Evolutionary conservation across 1,284 basidiomycete genomes (phyloP).

Genomic region (Sporisorium graminicola): DNA sequence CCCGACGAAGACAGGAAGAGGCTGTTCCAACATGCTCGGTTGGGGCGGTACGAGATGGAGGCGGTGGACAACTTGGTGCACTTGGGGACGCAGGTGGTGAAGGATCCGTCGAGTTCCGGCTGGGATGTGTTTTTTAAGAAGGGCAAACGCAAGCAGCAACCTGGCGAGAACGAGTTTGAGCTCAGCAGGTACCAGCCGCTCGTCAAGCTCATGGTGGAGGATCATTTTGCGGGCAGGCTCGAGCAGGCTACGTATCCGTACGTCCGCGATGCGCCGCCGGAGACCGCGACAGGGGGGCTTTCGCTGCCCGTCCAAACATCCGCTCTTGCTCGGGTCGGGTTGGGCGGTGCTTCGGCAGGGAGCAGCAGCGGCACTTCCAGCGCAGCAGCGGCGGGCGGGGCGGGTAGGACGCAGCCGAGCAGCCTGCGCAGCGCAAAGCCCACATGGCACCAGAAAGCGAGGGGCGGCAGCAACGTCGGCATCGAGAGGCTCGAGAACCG

Average conservation of each 20-base stretch:
- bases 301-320: slow-evolving; percentile 39
- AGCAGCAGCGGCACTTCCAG: not conserved
- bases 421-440: slow-evolving; percentile 60
- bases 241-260: slow-evolving; percentile 88
- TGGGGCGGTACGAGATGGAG: slow-evolving; percentile 90
- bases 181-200: slow-evolving; percentile 92
- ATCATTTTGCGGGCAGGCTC: slow-evolving; percentile 83
- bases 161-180: slow-evolving; percentile 88
- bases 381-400: not conserved
- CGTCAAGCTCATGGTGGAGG: slow-evolving; percentile 88
- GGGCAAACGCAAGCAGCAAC: slow-evolving; percentile 80
- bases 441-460: slow-evolving; percentile 59
- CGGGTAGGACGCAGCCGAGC: slow-evolving; percentile 33
- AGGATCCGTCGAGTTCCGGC: slow-evolving; percentile 71
- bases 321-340: slow-evolving; percentile 41
- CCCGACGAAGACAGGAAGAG: slow-evolving; percentile 95
- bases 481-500: slow-evolving; percentile 73
- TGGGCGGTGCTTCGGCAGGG: slow-evolving; percentile 5
- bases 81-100: slow-evolving; percentile 85
- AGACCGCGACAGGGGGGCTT: slow-evolving; percentile 47
- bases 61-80: slow-evolving; percentile 88
- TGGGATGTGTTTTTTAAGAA: slow-evolving; percentile 70
- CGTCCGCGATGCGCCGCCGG: slow-evolving; percentile 84
- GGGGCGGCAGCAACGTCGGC: slow-evolving; percentile 36
- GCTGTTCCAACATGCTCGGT: slow-evolving; percentile 94